These are phyloP conservation scores for Plasmodium cynomolgi DNA, from an alignment of 169 alveolate genomes.

Conservation along the genomic window DNA sequence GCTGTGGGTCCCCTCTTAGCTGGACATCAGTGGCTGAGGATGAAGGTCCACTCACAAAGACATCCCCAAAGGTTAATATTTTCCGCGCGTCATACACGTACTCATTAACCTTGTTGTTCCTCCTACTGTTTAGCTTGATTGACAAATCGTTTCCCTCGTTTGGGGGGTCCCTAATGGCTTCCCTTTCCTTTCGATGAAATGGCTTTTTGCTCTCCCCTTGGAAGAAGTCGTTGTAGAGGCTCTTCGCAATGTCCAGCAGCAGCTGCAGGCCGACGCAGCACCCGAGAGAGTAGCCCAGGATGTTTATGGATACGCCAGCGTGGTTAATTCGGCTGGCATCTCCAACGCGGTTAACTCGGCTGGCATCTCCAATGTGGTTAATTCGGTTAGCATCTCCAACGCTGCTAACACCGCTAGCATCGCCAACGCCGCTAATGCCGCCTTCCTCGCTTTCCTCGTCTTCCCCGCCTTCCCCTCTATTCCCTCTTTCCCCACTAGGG, in stretches of 20 bases:
- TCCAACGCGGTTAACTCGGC: background rate
- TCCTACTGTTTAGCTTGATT: slow-evolving; percentile 32
- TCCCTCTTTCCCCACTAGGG: background rate
- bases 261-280: slow-evolving; percentile 57
- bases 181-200: slow-evolving; percentile 19
- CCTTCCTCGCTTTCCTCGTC: background rate
- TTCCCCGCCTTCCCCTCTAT: background rate
- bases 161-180: slow-evolving; percentile 39
- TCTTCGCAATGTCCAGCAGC: slow-evolving; percentile 58
- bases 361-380: background rate
- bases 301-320: slow-evolving; percentile 15
- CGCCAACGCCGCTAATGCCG: background rate
- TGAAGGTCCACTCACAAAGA: background rate
- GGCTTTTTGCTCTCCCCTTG: slow-evolving; percentile 18
- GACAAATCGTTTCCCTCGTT: slow-evolving; percentile 7
- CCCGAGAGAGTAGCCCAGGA: slow-evolving; percentile 61
- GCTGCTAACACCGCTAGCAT: background rate
- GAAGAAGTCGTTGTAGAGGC: slow-evolving; percentile 69
- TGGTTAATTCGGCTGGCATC: background rate
- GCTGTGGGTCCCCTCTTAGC: background rate
- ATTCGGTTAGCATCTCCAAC: background rate
- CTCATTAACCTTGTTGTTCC: slow-evolving; percentile 12
- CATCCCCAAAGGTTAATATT: slow-evolving; percentile 41
- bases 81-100: slow-evolving; percentile 67
- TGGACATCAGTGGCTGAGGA: background rate